A percentile compares a stretch with the other conserved stretches of the same genome.
These are phyloP conservation scores for Exophiala mesophila DNA, from an alignment of 2,329 filamentous ascomycete species.

Conservation along the genomic window DNA sequence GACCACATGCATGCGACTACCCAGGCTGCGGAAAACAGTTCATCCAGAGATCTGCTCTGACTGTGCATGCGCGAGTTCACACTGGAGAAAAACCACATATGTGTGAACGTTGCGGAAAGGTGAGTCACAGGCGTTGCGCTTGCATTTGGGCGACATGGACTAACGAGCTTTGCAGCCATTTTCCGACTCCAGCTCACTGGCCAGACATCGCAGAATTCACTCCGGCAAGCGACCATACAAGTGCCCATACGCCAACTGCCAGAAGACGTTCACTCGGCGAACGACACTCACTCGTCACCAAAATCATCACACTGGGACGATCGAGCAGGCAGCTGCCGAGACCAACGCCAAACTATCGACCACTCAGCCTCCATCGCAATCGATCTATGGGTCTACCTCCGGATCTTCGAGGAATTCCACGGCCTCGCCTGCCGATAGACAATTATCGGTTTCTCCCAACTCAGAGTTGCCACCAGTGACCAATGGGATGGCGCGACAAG, in stretches of 20 bases:
- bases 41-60: conserved; percentile 92
- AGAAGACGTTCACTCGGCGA: conserved; percentile 95
- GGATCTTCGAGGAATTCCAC: conserved; percentile 54
- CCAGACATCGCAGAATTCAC: conserved; percentile 88
- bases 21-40: conserved; percentile 90
- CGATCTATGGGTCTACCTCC: conserved; percentile 39
- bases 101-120: conserved; percentile 95
- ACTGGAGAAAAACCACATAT: conserved; percentile 98
- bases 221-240: conserved; percentile 95
- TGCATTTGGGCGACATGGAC: conserved; percentile 16
- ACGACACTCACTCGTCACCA: conserved; percentile 94
- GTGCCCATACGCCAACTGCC: conserved; percentile 93
- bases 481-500: conserved; percentile 59
- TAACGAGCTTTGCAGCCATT: conserved; percentile 62
- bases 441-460: conserved; percentile 72
- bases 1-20: conserved; percentile 89
- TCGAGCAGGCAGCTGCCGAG: conserved; percentile 85
- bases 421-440: conserved; percentile 75
- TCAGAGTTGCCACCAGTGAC: conserved; percentile 67
- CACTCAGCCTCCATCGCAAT: conserved; percentile 36
- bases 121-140: conserved; percentile 40
- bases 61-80: conserved; percentile 90
- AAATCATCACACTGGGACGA: conserved; percentile 90
- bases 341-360: conserved; percentile 77
- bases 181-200: conserved; percentile 90